A percentile compares a stretch with the other conserved stretches of the same genome.
Evolutionary conservation across 192 early-diverging fungal genomes (phyloP).

Genomic region (Chytriomyces sp.): DNA sequence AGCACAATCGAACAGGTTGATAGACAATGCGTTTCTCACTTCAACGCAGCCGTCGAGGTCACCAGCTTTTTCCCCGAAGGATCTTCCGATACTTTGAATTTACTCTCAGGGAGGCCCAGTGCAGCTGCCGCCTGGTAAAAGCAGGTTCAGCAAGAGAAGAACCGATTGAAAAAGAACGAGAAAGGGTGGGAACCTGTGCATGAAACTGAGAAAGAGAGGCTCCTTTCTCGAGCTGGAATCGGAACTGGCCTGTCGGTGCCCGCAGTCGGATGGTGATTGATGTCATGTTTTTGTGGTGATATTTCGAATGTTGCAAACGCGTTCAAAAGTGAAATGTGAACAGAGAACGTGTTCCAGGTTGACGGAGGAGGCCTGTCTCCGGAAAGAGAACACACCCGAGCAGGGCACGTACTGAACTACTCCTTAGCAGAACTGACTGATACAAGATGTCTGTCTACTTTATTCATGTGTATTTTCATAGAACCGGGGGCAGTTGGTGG

Average conservation of each 20-base stretch:
- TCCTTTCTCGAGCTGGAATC: conserved; percentile 64
- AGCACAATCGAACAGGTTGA: background rate
- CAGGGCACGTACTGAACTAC: no score
- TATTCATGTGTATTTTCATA: no score
- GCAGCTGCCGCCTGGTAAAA: conserved; percentile 3
- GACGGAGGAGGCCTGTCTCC: no score
- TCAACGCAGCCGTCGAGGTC: background rate
- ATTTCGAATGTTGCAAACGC: background rate
- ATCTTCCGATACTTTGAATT: conserved; percentile 46
- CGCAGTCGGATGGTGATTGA: conserved; percentile 69
- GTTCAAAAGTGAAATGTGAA: no score
- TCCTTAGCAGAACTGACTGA: no score
- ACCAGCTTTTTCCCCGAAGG: background rate
- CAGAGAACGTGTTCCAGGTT: no score
- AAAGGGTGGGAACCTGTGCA: conserved; percentile 58
- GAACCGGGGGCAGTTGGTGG: no score
- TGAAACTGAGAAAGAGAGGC: conserved; percentile 58
- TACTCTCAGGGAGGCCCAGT: conserved; percentile 14
- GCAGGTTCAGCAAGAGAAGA: background rate
- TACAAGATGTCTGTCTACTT: no score
- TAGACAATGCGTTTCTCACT: background rate
- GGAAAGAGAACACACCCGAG: no score
- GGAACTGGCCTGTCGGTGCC: conserved; percentile 69
- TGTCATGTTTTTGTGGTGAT: conserved; percentile 8
- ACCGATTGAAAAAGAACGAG: background rate